A percentile compares a stretch with the other conserved stretches of the same genome.
phyloP scores from a whole-genome alignment of 108 stramenopile genomes.

The Cyclostephanos invisitatus region DNA sequence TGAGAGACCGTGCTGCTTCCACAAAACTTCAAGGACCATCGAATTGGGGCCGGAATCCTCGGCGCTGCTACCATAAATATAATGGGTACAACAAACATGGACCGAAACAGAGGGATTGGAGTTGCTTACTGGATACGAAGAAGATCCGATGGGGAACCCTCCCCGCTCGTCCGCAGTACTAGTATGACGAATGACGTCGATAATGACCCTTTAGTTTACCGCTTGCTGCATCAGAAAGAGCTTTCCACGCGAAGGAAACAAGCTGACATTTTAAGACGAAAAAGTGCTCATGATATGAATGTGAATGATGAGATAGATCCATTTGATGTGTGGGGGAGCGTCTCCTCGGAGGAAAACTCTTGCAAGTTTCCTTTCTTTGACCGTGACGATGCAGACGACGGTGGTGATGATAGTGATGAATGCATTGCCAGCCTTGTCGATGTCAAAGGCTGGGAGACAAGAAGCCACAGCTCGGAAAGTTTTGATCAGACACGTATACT shows the following conservation, averaged over 20 bases:
- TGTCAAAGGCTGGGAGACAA: not conserved
- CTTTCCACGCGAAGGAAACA: not conserved
- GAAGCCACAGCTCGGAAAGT: not conserved
- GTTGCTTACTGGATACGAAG: no score
- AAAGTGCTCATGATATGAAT: not conserved
- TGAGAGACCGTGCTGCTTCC: no score
- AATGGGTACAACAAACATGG: no score
- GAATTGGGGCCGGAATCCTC: no score
- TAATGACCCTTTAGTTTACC: not conserved
- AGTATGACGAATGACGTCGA: not conserved
- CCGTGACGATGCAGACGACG: not conserved
- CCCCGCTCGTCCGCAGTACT: not conserved
- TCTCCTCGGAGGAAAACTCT: no score
- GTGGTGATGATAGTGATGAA: not conserved
- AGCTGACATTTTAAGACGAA: not conserved
- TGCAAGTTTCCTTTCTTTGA: not conserved
- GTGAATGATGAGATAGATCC: not conserved
- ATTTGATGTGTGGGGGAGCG: not conserved
- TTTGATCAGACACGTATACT: not conserved
- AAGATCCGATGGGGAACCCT: not conserved
- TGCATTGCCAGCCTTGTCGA: not conserved
- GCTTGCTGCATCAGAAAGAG: slow-evolving; percentile 6
- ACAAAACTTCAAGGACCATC: no score
- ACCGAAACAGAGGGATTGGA: no score
- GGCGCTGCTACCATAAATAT: no score